A percentile compares a stretch with the other conserved stretches of the same genome.
phyloP scores from a whole-genome alignment of 805 yeast species.

The Zygotorulaspora danielsina region DNA sequence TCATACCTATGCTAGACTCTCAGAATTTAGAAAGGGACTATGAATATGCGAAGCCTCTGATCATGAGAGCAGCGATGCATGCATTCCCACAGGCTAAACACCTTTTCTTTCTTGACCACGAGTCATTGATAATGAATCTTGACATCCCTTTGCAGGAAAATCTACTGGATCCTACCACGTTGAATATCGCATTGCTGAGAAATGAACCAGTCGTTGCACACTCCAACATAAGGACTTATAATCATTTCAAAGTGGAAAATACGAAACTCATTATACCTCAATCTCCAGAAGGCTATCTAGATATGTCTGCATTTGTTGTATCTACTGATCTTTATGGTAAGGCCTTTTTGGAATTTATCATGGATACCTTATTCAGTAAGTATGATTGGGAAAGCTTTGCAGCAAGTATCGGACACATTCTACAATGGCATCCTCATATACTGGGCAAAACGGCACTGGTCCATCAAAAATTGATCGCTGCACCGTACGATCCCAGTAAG shows the following conservation, averaged over 20 bases:
- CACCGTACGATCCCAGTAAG: constrained; percentile 40
- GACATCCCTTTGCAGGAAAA: constrained; percentile 56
- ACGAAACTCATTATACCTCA: constrained; percentile 67
- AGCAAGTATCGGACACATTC: constrained; percentile 70
- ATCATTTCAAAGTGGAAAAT: constrained; percentile 49
- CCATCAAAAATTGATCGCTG: constrained; percentile 55
- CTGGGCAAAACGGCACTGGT: constrained; percentile 70
- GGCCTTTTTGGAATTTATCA: constrained; percentile 74
- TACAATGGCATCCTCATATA: constrained; percentile 91
- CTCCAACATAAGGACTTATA: constrained; percentile 49
- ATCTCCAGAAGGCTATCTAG: constrained; percentile 51
- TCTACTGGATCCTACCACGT: constrained; percentile 53
- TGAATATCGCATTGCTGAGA: constrained; percentile 59
- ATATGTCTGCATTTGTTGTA: constrained; percentile 67
- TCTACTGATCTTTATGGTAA: constrained; percentile 61
- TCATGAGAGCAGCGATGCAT: constrained; percentile 80
- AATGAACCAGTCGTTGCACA: constrained; percentile 60
- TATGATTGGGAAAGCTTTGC: constrained; percentile 46
- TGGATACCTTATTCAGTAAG: constrained; percentile 63
- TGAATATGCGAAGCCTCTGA: constrained; percentile 28
- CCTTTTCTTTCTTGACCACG: constrained; percentile 83
- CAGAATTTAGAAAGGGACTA: constrained; percentile 33
- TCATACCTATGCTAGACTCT: constrained; percentile 54
- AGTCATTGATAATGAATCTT: constrained; percentile 70
- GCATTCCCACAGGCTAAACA: constrained; percentile 90